Percentiles rank a stretch among this genome's conserved stretches.
Evolutionary conservation across 2,329 filamentous ascomycete species (phyloP).

Genomic region (Meredithiella fracta): DNA sequence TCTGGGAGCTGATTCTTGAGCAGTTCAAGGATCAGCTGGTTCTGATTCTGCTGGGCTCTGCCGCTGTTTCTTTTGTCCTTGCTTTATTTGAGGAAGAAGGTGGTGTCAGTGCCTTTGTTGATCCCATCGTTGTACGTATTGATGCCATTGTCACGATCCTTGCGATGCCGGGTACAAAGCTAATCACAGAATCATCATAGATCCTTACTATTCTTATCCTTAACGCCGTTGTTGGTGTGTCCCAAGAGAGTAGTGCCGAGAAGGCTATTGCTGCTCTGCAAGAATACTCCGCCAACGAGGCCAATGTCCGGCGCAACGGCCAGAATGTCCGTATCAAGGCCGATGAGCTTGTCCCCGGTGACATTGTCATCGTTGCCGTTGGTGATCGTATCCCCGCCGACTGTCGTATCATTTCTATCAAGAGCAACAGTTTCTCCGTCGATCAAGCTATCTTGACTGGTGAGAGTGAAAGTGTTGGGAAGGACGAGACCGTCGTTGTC

Average conservation of each 20-base stretch:
- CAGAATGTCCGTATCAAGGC: conserved; percentile 71
- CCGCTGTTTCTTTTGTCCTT: conserved; percentile 80
- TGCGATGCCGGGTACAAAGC: not conserved
- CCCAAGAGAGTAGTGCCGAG: conserved; percentile 95
- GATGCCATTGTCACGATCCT: not conserved
- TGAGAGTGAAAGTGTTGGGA: conserved; percentile 91
- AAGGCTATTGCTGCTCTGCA: conserved; percentile 96
- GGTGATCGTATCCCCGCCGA: conserved; percentile 91
- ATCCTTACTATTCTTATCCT: conserved; percentile 94
- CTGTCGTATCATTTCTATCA: conserved; percentile 73
- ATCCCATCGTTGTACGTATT: conserved; percentile 71
- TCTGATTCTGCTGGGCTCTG: conserved; percentile 82
- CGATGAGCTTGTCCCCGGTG: conserved; percentile 91
- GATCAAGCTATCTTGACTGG: conserved; percentile 96
- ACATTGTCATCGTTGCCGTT: conserved; percentile 73
- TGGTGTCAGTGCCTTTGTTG: conserved; percentile 94
- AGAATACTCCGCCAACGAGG: conserved; percentile 97
- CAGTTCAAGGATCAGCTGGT: conserved; percentile 99
- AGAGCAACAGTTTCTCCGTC: conserved; percentile 93
- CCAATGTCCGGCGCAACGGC: conserved; percentile 71
- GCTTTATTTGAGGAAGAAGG: conserved; percentile 86
- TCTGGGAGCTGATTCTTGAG: conserved; percentile 93
- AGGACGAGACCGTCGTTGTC: conserved; percentile 52
- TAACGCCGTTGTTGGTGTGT: conserved; percentile 93
- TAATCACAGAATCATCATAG: conserved; percentile 26